Base-by-base conservation (phyloP, 1,284 basidiomycete species). In the Cutaneotrichosporon curvatum region DNA sequence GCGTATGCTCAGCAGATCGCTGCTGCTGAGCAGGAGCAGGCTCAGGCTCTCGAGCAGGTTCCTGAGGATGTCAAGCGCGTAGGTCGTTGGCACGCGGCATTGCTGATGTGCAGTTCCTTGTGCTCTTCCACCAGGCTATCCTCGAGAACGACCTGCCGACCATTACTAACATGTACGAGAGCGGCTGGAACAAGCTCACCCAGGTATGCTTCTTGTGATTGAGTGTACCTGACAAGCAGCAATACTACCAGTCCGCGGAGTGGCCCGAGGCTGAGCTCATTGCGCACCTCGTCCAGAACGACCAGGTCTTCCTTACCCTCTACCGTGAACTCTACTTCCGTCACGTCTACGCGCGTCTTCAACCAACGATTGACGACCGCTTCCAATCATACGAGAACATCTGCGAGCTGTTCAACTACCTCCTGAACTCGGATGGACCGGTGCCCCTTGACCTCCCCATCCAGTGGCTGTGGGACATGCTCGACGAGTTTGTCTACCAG, bases 361-460 rank as follows among this genome's bases (percentile, higher is more conserved):
- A 87, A 65, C 92, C 94, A 47, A 87, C 95, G 70, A 83, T 96
- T 57, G 92, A 97, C 70, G 94, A 97, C 73, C 85, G 94, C 46
- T 92, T 96, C 79, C 89, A 95, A 71, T 94, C 90, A 2, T 98
- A 97, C 73, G 94, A 97, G 72, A 95, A 96, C 75, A 95, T 91
- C 72, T 97, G 94, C 79, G 89, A 95, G 70, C 78, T 98, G 57
- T 85, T 97, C 81, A 97, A 96, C 75, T 92, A 92, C 70, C 81
- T 98, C 73, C 76, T 88, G 87, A 87, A 95, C 72, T 92, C 88
- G 19, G 90, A 96, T 53, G 88, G 43, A 0, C 94, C 94, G 1
- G 91, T 97, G 0, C 73, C 83, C 15, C 82, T 97, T 45, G 84
- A 94, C 59, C 81, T 97, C 14, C 94, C 94, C 0, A 87, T 92